A percentile compares a stretch with the other conserved stretches of the same genome.
These are phyloP conservation scores for Telopea speciosissima DNA, from an alignment of 177 flowering plant genomes.

Conservation along the genomic window DNA sequence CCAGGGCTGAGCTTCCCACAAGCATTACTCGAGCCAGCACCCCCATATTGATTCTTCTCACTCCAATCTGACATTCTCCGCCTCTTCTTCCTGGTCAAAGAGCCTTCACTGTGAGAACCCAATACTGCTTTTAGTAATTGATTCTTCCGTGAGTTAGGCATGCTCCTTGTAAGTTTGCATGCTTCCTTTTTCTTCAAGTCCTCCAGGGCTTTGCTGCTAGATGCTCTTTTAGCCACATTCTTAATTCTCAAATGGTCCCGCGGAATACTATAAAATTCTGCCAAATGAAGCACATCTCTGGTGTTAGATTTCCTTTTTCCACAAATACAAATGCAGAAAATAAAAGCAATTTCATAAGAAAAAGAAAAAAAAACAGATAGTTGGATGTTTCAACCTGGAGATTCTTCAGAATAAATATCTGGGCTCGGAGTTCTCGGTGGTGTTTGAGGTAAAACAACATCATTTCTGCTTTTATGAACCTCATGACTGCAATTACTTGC, in stretches of 20 bases:
- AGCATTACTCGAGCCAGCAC: neutral
- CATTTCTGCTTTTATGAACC: constrained; percentile 1
- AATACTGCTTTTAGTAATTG: constrained; percentile 27
- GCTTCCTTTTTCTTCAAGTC: constrained; percentile 34
- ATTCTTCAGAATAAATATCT: constrained; percentile 26
- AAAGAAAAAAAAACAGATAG: neutral
- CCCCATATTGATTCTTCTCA: too few species aligned
- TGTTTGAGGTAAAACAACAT: constrained; percentile 17
- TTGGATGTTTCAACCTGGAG: constrained; percentile 32
- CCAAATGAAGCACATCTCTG: constrained; percentile 1
- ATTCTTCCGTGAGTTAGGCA: constrained; percentile 32
- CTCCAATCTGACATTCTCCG: constrained; percentile 8
- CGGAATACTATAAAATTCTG: constrained; percentile 27
- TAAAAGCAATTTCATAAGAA: neutral
- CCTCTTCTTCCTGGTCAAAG: constrained; percentile 26
- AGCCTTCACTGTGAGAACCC: constrained; percentile 24
- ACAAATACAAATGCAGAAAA: neutral
- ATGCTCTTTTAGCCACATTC: constrained; percentile 15
- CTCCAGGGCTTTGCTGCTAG: constrained; percentile 19
- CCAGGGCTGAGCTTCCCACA: neutral
- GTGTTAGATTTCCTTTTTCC: neutral
- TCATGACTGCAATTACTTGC: constrained; percentile 1
- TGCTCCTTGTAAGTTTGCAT: constrained; percentile 27
- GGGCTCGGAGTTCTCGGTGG: constrained; percentile 43
- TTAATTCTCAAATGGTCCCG: constrained; percentile 23